phyloP scores from a whole-genome alignment of 495 filamentous ascomycete species.

The Penicillium tannophilum region DNA sequence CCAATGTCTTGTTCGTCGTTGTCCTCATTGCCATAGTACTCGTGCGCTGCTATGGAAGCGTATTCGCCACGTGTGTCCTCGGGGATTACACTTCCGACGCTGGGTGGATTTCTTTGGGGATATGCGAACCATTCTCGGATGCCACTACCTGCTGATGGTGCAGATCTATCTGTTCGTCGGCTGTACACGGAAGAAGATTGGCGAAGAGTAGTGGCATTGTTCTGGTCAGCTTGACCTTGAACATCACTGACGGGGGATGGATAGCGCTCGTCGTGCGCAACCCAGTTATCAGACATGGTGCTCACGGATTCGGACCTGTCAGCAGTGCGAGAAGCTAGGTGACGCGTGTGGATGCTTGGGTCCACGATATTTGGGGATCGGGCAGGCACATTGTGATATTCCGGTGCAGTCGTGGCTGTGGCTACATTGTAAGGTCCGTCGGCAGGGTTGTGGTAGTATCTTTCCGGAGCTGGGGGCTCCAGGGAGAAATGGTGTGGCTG shows the following conservation, averaged over 20 bases:
- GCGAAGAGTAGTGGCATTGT: slow-evolving; percentile 29
- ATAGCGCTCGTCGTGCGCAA: slow-evolving; percentile 59
- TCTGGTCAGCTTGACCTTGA: slow-evolving; percentile 30
- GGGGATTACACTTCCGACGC: slow-evolving; percentile 32
- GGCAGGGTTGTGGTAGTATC: slow-evolving; percentile 31
- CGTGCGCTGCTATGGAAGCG: slow-evolving; percentile 41
- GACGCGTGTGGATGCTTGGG: slow-evolving; percentile 21
- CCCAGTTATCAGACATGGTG: slow-evolving; percentile 59
- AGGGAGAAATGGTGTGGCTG: slow-evolving; percentile 29
- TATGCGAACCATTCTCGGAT: slow-evolving; percentile 43
- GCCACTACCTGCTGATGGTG: slow-evolving; percentile 32
- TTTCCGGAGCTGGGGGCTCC: slow-evolving; percentile 39
- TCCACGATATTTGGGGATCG: slow-evolving; percentile 24
- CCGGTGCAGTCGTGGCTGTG: slow-evolving; percentile 26
- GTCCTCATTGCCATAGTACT: slow-evolving; percentile 42
- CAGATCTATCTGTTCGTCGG: slow-evolving; percentile 41
- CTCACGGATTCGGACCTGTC: slow-evolving; percentile 38
- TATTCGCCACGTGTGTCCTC: slow-evolving; percentile 46
- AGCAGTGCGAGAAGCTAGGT: slow-evolving; percentile 28
- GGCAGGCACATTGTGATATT: slow-evolving; percentile 27
- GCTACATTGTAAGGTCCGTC: slow-evolving; percentile 33
- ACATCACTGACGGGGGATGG: slow-evolving; percentile 42
- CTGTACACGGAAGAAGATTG: slow-evolving; percentile 50
- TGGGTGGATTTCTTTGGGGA: slow-evolving; percentile 35
- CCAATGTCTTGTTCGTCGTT: slow-evolving; percentile 44